Evolutionary conservation across 768 basidiomycete species (phyloP).

Genomic region (Phylloporus scabripes): DNA sequence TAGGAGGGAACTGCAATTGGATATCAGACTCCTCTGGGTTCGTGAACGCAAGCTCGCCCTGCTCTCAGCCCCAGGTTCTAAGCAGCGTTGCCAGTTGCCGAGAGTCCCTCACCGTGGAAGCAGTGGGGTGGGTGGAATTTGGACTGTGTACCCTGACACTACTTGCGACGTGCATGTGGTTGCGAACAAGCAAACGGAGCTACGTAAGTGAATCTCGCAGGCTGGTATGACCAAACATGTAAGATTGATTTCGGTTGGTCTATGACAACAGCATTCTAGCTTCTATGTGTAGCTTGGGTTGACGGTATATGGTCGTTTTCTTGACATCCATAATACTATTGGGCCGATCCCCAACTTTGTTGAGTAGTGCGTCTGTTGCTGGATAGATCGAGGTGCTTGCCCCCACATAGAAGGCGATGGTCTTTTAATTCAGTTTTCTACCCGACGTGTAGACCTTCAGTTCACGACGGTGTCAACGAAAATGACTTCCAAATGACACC

Average conservation of each 20-base stretch:
- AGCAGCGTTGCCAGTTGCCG: conserved; percentile 47
- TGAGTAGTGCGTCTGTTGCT: not conserved
- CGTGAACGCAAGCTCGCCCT: conserved; percentile 22
- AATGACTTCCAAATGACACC: no score
- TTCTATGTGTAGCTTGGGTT: conserved; percentile 25
- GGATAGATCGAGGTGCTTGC: no score
- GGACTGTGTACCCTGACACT: conserved; percentile 54
- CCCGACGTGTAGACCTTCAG: no score
- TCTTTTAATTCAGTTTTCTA: no score
- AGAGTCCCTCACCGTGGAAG: conserved; percentile 67
- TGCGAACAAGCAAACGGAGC: conserved; percentile 35
- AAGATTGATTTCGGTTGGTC: conserved; percentile 18
- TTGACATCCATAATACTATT: not conserved
- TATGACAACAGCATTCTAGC: conserved; percentile 28
- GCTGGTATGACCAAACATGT: conserved; percentile 31
- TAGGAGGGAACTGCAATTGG: conserved; percentile 54
- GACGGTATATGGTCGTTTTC: not conserved
- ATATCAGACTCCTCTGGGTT: conserved; percentile 33
- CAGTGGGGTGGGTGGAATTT: conserved; percentile 73
- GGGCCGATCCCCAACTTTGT: not conserved
- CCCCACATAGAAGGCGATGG: no score
- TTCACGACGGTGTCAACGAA: no score
- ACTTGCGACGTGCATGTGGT: conserved; percentile 49
- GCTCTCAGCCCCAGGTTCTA: conserved; percentile 18
- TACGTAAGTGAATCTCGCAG: conserved; percentile 41